These are phyloP conservation scores for Elaeis guineensis DNA, from an alignment of 176 grass and related monocot species.

Conservation along the genomic window DNA sequence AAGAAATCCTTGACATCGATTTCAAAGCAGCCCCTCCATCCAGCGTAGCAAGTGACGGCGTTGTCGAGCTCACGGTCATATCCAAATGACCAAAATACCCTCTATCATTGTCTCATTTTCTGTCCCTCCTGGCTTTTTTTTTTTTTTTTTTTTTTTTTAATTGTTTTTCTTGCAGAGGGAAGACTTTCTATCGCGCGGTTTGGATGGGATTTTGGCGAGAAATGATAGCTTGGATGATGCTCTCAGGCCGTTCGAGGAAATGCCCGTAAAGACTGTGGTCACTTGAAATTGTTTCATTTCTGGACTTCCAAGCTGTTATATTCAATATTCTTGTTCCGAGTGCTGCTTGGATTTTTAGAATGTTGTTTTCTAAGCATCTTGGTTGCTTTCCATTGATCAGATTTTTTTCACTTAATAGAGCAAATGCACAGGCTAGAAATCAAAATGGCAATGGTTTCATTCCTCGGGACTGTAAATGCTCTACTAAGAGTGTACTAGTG, in stretches of 20 bases:
- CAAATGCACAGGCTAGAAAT: conserved; percentile 36
- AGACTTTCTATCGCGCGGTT: no score
- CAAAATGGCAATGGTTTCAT: conserved; percentile 40
- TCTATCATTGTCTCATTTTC: no score
- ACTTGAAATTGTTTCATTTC: conserved; percentile 59
- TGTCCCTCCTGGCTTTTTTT: no score
- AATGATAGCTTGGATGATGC: conserved; percentile 25
- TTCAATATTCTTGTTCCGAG: conserved; percentile 38
- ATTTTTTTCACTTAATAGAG: conserved; percentile 11
- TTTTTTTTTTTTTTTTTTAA: no score
- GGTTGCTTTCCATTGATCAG: conserved; percentile 30
- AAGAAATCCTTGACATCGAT: no score
- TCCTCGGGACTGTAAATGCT: conserved; percentile 32
- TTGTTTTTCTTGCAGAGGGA: no score
- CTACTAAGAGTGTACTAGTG: conserved; percentile 38
- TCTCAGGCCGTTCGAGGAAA: conserved; percentile 52
- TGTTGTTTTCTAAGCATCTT: conserved; percentile 43
- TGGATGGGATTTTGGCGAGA: conserved; percentile 23
- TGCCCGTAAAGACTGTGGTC: conserved; percentile 37
- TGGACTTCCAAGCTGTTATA: conserved; percentile 21
- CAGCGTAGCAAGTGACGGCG: no score
- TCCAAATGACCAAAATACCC: no score
- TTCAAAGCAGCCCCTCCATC: no score
- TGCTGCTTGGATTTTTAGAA: conserved; percentile 23
- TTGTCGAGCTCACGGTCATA: no score